These are phyloP conservation scores for Volutella citrinella DNA, from an alignment of 2,329 filamentous ascomycete genomes.

Conservation along the genomic window DNA sequence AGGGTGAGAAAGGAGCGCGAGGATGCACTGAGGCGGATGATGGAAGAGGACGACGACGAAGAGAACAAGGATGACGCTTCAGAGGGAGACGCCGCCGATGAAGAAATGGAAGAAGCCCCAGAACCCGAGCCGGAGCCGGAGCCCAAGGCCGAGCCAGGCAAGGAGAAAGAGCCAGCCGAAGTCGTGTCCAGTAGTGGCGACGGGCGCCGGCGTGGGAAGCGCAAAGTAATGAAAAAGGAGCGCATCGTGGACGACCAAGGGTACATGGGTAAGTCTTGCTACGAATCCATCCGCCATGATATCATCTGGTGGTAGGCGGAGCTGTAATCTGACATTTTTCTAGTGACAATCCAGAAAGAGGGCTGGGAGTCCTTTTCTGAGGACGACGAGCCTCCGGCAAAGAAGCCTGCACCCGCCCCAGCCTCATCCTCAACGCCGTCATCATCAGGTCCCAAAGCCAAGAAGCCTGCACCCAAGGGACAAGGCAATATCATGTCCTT, in stretches of 20 bases:
- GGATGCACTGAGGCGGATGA: slow-evolving; percentile 39
- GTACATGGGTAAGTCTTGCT: slow-evolving; percentile 76
- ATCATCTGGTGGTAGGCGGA: too few species aligned
- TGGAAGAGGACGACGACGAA: slow-evolving; percentile 58
- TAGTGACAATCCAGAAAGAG: slow-evolving; percentile 81
- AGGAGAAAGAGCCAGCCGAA: slow-evolving; percentile 44
- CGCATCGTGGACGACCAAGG: slow-evolving; percentile 84
- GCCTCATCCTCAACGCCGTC: slow-evolving; percentile 44
- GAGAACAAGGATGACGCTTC: slow-evolving; percentile 44
- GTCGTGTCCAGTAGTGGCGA: slow-evolving; percentile 50
- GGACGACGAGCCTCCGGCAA: slow-evolving; percentile 63
- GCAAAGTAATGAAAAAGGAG: slow-evolving; percentile 84
- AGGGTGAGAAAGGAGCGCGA: slow-evolving; percentile 35
- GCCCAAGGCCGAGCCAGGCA: slow-evolving; percentile 33
- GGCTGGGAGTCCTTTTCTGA: slow-evolving; percentile 94
- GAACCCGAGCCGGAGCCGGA: slow-evolving; percentile 37
- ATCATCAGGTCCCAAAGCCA: slow-evolving; percentile 48
- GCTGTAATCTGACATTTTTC: slow-evolving; percentile 12
- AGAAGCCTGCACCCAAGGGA: slow-evolving; percentile 57
- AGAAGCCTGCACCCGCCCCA: slow-evolving; percentile 50
- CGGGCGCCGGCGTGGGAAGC: slow-evolving; percentile 70
- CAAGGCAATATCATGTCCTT: slow-evolving; percentile 91
- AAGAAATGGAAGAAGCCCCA: slow-evolving; percentile 39
- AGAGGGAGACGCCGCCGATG: slow-evolving; percentile 36
- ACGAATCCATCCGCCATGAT: not conserved